Evolutionary conservation across 306 rosid species (phyloP).

Genomic region (Cicer chorassanicum): DNA sequence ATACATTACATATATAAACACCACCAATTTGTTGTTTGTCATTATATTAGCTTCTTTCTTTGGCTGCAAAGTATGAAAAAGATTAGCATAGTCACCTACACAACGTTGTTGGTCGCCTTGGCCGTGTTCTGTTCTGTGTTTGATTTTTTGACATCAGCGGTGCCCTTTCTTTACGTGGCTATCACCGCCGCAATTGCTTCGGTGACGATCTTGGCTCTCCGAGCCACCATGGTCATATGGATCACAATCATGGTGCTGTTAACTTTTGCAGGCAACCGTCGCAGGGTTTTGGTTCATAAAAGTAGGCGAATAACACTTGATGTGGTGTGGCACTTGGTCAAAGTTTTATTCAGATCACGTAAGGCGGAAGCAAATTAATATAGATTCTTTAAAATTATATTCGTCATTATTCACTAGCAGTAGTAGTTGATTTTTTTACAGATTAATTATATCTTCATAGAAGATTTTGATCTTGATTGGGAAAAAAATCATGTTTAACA

Average conservation of each 20-base stretch:
- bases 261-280: conserved; percentile 61
- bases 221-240: conserved; percentile 68
- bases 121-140: conserved; percentile 4
- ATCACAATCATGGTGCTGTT: conserved; percentile 71
- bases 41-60: not conserved
- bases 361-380: conserved; percentile 23
- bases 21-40: not conserved
- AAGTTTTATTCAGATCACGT: conserved; percentile 48
- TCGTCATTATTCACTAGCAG: not conserved
- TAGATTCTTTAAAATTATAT: not conserved
- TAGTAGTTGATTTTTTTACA: too few relatives aligned
- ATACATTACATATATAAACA: not conserved
- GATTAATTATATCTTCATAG: too few relatives aligned
- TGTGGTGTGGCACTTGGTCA: conserved; percentile 54
- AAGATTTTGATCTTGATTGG: too few relatives aligned
- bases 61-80: conserved; percentile 34
- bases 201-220: conserved; percentile 44
- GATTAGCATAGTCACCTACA: conserved; percentile 6
- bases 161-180: conserved; percentile 28
- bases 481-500: too few relatives aligned
- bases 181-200: not conserved
- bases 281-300: conserved; percentile 56
- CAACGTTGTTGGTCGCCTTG: conserved; percentile 38
- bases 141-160: not conserved
- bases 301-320: conserved; percentile 62